Evolutionary conservation across 164 flowering plant species (phyloP), one percentile per base, ranked within the genome.

Genomic region (Vitis vinifera): DNA sequence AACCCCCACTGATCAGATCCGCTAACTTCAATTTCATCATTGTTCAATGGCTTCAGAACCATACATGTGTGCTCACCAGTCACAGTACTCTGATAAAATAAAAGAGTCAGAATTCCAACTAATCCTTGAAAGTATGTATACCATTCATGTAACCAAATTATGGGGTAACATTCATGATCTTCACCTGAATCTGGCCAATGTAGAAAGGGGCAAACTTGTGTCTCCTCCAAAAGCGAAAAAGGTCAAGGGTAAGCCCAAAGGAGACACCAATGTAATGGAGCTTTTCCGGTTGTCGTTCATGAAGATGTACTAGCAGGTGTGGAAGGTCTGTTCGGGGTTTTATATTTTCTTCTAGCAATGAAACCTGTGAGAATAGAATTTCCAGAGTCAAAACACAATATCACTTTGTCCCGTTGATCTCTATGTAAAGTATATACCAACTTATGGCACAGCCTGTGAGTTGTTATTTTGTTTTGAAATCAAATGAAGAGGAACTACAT

Each of bases 41-140:
- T 89, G 51, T 85, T 81, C 76, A 96, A 78, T 65, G 98, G 88
- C 79, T 82, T 96, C 60, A 96, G 68, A 23, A 89, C 80, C 99
- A 96, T 96, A 77, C 98, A 96, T 14, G 98, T 82, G 66, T 93
- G 93, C 72, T 96, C 99, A 63, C 99, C 99, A 61, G 99, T 96
- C 31, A 96, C 90, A 71, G 84, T 51, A 83, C 73, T 92, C 99
- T 96, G 83, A 62, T 66, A 71, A 71, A 61, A 65, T 11, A 69
- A 58, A 69, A 67, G 69, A 0, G 23, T 69, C 30, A 61, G 48
- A 65, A 65, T 52, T 67, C 71, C 11, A 63, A 64, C 27, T 47
- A 70, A 44, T 62, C 31, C 10, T 50, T 31, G 30, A 62, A 47
- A 56, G 15, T 14, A 30, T 29, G 48, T 8, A 29, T 27, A 48